A percentile compares a stretch with the other conserved stretches of the same genome.
Evolutionary conservation across 108 stramenopile genomes (phyloP).

Genomic region (Phaeodactylum tricornutum): DNA sequence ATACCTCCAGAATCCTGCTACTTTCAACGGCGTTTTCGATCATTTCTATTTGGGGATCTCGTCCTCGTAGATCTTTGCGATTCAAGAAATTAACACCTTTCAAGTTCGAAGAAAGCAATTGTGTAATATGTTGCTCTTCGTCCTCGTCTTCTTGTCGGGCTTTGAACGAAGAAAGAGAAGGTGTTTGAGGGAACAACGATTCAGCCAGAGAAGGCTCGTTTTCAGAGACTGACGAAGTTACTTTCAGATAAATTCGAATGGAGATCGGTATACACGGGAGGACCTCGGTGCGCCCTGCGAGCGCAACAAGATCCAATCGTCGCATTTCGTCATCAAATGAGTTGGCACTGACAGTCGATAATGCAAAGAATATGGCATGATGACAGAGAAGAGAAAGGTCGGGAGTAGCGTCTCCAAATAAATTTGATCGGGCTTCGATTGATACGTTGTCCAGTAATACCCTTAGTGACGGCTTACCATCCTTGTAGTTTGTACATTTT

Average conservation of each 20-base stretch:
- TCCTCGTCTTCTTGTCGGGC: constrained; percentile 68
- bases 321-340: neutral
- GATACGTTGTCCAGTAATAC: too few species aligned
- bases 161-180: constrained; percentile 63
- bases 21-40: constrained; percentile 39
- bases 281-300: constrained; percentile 18
- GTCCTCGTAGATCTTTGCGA: constrained; percentile 25
- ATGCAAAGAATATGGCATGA: neutral
- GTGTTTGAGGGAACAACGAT: constrained; percentile 54
- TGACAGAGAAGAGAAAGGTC: too few species aligned
- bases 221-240: too few species aligned
- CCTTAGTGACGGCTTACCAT: too few species aligned
- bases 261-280: constrained; percentile 20
- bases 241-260: too few species aligned
- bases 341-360: neutral
- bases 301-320: constrained; percentile 1
- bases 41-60: constrained; percentile 57
- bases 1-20: constrained; percentile 20
- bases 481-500: too few species aligned
- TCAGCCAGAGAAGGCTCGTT: too few species aligned
- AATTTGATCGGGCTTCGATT: too few species aligned
- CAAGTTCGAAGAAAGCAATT: constrained; percentile 4
- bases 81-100: constrained; percentile 18
- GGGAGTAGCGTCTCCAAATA: too few species aligned
- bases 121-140: constrained; percentile 31